phyloP scores from a whole-genome alignment of 169 alveolate genomes.

The Toxoplasma gondii region DNA sequence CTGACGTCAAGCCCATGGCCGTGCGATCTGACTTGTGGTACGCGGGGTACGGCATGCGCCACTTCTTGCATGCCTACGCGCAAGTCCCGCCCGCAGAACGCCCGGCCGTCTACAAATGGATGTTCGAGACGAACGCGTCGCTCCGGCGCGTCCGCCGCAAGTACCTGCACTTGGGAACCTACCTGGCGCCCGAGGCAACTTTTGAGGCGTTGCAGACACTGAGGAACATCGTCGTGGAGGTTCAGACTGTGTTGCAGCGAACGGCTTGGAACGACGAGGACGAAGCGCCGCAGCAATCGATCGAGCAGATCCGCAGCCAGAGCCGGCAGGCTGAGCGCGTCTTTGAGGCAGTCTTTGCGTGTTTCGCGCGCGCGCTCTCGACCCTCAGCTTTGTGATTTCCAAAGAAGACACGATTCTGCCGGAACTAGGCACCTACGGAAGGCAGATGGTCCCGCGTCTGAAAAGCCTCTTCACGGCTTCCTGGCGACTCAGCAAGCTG shows the following conservation, averaged over 20 bases:
- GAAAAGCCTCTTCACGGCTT: background rate
- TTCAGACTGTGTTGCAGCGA: background rate
- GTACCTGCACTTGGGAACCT: background rate
- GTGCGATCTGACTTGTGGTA: background rate
- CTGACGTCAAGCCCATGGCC: background rate
- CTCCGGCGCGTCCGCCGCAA: conserved; percentile 21
- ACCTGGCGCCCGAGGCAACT: background rate
- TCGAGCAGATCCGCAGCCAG: background rate
- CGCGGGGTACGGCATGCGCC: background rate
- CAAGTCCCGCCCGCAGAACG: background rate
- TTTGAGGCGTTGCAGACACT: background rate
- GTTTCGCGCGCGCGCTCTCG: background rate
- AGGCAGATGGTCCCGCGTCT: background rate
- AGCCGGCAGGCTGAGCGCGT: background rate
- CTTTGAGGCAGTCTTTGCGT: background rate
- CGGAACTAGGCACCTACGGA: background rate
- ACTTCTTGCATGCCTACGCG: background rate
- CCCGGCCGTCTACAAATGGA: background rate
- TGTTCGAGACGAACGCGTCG: background rate
- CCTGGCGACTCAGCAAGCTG: background rate
- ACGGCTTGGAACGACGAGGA: background rate
- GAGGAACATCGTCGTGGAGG: background rate
- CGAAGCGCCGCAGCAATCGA: background rate
- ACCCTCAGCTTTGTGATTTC: background rate
- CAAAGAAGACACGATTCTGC: background rate